Evolutionary conservation across 495 filamentous ascomycete species (phyloP).

Genomic region (Evansstolkia leycettana): DNA sequence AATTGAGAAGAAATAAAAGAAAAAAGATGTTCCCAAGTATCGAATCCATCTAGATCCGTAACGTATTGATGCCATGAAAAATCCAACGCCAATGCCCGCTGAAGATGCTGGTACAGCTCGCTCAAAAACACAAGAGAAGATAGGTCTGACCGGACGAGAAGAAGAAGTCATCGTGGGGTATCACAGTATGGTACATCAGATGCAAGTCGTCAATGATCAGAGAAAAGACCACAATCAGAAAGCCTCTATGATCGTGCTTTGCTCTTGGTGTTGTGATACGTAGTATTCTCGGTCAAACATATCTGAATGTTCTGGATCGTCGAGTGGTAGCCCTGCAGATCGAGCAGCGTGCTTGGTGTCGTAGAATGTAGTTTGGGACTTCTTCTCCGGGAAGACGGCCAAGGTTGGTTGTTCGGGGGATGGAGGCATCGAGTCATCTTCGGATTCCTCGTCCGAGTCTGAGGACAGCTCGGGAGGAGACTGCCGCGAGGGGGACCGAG

Average conservation of each 20-base stretch:
- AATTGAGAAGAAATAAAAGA: slow-evolving; percentile 9
- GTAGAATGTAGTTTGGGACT: slow-evolving; percentile 39
- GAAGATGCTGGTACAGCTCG: slow-evolving; percentile 14
- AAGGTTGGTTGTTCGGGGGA: slow-evolving; percentile 61
- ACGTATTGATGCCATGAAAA: slow-evolving; percentile 1
- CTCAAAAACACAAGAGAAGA: slow-evolving; percentile 9
- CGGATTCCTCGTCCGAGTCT: slow-evolving; percentile 54
- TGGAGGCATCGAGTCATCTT: slow-evolving; percentile 69
- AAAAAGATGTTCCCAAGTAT: slow-evolving; percentile 4
- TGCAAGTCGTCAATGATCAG: slow-evolving; percentile 2
- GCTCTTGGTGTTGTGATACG: slow-evolving; percentile 36
- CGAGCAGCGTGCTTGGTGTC: neutral
- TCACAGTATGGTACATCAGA: slow-evolving; percentile 9
- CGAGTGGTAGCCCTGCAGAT: slow-evolving; percentile 31
- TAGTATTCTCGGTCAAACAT: slow-evolving; percentile 54
- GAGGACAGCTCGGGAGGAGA: slow-evolving; percentile 70
- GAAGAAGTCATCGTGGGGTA: slow-evolving; percentile 3
- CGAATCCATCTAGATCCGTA: too few relatives aligned
- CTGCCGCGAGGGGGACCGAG: slow-evolving; percentile 59
- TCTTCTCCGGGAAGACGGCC: slow-evolving; percentile 59
- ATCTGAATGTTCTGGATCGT: slow-evolving; percentile 22
- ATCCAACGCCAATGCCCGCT: slow-evolving; percentile 1
- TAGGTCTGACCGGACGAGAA: too few relatives aligned
- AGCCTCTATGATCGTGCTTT: slow-evolving; percentile 30
- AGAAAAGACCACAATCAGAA: slow-evolving; percentile 18